Evolutionary conservation across 2,329 filamentous ascomycete species (phyloP), one percentile per base, ranked within the genome.

Genomic region (Paramyrothecium sp.): DNA sequence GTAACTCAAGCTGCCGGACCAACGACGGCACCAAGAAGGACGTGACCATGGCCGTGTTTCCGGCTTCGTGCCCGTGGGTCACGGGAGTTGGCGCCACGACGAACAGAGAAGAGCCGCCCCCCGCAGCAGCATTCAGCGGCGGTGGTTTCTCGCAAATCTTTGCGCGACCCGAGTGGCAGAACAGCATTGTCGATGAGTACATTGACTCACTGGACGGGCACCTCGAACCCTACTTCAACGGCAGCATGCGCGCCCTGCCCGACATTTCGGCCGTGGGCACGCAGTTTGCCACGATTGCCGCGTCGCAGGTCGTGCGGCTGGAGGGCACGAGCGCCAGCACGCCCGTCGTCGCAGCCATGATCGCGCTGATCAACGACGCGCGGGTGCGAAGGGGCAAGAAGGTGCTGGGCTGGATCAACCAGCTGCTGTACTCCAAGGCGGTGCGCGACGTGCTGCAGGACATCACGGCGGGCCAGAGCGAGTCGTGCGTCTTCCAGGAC

Each of bases 31-130:
- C 72, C 48, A 78, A 82, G 58, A 79, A 75, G 1, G 79, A 80
- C 11, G 76, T 80, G 20, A 85, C 88, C 65, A 74, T 85, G 30
- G 80, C 86, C 1, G 81, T 79, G 5, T 91, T 90, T 71, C 89
- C 89, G 0, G 82, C 81, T 0, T 81, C 82, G 0, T 91, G 89
- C 63, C 88, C 88, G 0, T 91, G 84, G 69, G 82, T 90, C 8
- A 91, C 89, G 0, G 74, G 81, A 2, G 82, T 91, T 1, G 89
- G 89, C 7, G 88, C 83, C 2, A 87, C 85, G 1, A 66, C 59
- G 44, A 73, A 73, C 61, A 62, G 61, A 2, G 61, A 63, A 3
- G 67, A 71, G 3, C 75, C 75, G 1, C 73, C 79, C 12, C 66
- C 62, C 2, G 80, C 74, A 2, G 75, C 80, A 2, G 62, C 61